Evolutionary conservation across 345 rosid species (phyloP).

Genomic region (Syzygium aqueum): DNA sequence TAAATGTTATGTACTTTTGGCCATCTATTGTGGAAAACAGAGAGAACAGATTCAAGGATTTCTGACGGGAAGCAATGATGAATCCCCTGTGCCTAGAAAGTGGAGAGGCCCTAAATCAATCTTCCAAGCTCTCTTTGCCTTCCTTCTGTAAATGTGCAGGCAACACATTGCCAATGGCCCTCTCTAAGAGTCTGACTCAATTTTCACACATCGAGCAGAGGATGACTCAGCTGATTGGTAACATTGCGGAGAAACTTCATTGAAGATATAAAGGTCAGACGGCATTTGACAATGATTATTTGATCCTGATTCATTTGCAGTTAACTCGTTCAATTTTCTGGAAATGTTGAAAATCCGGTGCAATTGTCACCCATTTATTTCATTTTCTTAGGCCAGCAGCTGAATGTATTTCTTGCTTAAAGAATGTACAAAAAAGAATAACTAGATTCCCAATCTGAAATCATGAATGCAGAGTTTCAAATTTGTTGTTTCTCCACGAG

Average conservation of each 20-base stretch:
- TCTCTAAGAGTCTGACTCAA: background rate
- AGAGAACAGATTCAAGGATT: conserved; percentile 36
- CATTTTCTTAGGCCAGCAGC: conserved; percentile 10
- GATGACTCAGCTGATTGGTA: background rate
- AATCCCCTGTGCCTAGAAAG: conserved; percentile 20
- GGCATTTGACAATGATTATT: conserved; percentile 6
- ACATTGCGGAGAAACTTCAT: background rate
- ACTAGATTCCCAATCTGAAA: background rate
- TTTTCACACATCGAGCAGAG: background rate
- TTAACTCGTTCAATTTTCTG: conserved; percentile 6
- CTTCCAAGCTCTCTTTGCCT: conserved; percentile 64
- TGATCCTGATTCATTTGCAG: conserved; percentile 11
- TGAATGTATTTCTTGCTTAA: conserved; percentile 8
- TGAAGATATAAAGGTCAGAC: conserved; percentile 1
- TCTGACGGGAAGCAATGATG: conserved; percentile 18
- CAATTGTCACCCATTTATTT: conserved; percentile 25
- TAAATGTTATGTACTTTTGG: background rate
- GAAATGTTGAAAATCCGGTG: conserved; percentile 25
- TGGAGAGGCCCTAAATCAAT: conserved; percentile 43
- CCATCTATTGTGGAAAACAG: conserved; percentile 32
- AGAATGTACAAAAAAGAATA: conserved; percentile 2
- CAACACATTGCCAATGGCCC: background rate
- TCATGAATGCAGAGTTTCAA: background rate
- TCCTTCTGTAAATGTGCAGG: conserved; percentile 47
- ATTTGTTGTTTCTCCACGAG: background rate